Conservation (phyloP, 768 basidiomycete genomes). For the Hortiboletus flavorubellus region DNA sequence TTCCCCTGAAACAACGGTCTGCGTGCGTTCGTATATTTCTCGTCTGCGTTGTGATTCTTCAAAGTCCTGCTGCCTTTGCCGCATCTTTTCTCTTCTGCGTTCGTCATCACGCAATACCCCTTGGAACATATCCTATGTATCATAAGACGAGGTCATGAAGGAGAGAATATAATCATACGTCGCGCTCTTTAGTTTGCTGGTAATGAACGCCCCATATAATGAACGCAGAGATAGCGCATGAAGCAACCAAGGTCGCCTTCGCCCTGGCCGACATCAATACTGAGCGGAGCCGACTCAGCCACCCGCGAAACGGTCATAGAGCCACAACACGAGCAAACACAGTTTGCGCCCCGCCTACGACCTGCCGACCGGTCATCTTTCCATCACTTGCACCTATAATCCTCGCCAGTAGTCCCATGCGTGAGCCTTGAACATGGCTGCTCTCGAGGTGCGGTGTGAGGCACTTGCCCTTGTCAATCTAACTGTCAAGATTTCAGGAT, state of each 20-base stretch:
- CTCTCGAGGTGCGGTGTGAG: conserved; percentile 36
- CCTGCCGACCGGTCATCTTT: conserved; percentile 14
- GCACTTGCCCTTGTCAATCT: neutral
- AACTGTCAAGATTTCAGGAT: conserved; percentile 44
- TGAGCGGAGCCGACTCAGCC: conserved; percentile 10
- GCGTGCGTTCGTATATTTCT: conserved; percentile 59
- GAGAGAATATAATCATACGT: conserved; percentile 42
- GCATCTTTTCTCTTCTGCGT: conserved; percentile 69
- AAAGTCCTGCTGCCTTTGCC: conserved; percentile 58
- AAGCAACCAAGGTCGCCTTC: conserved; percentile 67
- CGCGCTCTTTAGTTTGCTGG: conserved; percentile 78
- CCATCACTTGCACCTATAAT: conserved; percentile 8
- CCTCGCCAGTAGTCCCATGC: conserved; percentile 19
- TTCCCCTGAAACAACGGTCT: conserved; percentile 29
- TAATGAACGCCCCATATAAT: conserved; percentile 90
- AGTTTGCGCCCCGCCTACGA: conserved; percentile 7
- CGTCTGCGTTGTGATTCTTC: conserved; percentile 61
- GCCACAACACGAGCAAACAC: conserved; percentile 43
- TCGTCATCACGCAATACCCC: conserved; percentile 90
- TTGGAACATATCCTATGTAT: conserved; percentile 77
- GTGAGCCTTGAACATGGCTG: conserved; percentile 34
- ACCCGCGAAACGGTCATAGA: conserved; percentile 2
- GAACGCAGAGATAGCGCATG: conserved; percentile 58
- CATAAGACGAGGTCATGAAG: conserved; percentile 4
- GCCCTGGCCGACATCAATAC: conserved; percentile 64